phyloP scores from a whole-genome alignment of 768 basidiomycete species.

The Psilocybe tampanensis region DNA sequence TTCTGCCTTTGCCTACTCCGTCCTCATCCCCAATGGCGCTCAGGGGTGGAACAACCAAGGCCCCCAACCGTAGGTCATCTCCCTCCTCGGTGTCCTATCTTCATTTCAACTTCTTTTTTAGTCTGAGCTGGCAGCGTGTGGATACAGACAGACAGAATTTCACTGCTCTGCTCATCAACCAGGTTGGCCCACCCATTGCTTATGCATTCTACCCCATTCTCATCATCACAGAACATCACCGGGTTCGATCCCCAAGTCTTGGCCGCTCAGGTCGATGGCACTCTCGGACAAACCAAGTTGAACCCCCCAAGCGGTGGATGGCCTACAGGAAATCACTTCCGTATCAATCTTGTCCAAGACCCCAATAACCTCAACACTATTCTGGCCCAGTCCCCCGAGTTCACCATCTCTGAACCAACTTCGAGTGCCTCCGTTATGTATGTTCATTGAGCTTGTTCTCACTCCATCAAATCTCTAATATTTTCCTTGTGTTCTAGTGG shows the following conservation, averaged over 20 bases:
- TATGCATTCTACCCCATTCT: neutral
- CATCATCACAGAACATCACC: constrained; percentile 31
- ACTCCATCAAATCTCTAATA: neutral
- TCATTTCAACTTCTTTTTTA: constrained; percentile 11
- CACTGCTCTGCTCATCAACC: constrained; percentile 66
- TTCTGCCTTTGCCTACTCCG: constrained; percentile 62
- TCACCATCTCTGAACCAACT: constrained; percentile 40
- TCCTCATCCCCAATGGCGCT: constrained; percentile 50
- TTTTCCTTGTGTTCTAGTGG: constrained; percentile 1
- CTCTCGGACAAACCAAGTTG: constrained; percentile 37
- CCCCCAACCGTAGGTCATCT: constrained; percentile 41
- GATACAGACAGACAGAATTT: constrained; percentile 69
- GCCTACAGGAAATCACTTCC: constrained; percentile 61
- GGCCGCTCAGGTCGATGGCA: constrained; percentile 55
- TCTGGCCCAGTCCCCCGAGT: constrained; percentile 71
- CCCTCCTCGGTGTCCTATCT: neutral
- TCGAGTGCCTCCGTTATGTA: constrained; percentile 24
- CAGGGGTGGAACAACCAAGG: constrained; percentile 62
- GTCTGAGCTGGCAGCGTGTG: constrained; percentile 66
- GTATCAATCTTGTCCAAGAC: constrained; percentile 69
- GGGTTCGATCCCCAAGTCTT: constrained; percentile 50
- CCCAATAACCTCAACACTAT: constrained; percentile 49
- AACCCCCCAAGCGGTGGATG: constrained; percentile 66
- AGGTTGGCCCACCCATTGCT: constrained; percentile 38
- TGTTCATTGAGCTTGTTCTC: no score